Evolutionary conservation across 176 grass and related monocot species (phyloP).

Genomic region (barley (Hordeum vulgare)): DNA sequence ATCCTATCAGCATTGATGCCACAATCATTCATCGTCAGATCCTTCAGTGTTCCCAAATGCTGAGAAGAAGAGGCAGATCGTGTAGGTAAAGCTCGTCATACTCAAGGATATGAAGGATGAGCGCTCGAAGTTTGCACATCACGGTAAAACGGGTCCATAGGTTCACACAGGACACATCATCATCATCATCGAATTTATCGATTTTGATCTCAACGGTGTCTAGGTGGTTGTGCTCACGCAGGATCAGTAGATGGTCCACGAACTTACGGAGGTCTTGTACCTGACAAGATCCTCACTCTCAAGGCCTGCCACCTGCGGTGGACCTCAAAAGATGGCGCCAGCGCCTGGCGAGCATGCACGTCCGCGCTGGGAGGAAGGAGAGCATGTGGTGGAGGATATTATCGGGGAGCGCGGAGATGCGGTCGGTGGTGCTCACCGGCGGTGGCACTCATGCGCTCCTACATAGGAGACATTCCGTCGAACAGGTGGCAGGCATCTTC

Average conservation of each 20-base stretch:
- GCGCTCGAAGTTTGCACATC: neutral
- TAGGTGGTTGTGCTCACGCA: neutral
- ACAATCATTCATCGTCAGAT: neutral
- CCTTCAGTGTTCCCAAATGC: neutral
- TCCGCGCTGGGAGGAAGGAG: too few relatives aligned
- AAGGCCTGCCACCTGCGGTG: too few relatives aligned
- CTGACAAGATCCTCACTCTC: too few relatives aligned
- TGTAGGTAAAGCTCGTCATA: neutral
- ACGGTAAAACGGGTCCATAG: neutral
- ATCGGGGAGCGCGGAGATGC: too few relatives aligned
- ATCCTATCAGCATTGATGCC: neutral
- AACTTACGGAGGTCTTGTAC: neutral
- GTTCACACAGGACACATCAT: neutral
- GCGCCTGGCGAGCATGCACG: too few relatives aligned
- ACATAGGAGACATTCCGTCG: too few relatives aligned
- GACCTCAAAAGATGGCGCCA: too few relatives aligned
- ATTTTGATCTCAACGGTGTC: neutral
- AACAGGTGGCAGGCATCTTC: too few relatives aligned
- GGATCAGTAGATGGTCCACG: neutral
- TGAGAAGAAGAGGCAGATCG: neutral
- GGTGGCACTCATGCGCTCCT: too few relatives aligned
- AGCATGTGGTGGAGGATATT: too few relatives aligned
- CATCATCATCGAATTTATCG: accelerated
- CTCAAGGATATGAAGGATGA: neutral
- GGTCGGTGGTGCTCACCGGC: too few relatives aligned